Percentiles rank a stretch among this genome's conserved stretches.
Conservation (phyloP, 306 rosid species). For the Elaeagnus macrophylla region DNA sequence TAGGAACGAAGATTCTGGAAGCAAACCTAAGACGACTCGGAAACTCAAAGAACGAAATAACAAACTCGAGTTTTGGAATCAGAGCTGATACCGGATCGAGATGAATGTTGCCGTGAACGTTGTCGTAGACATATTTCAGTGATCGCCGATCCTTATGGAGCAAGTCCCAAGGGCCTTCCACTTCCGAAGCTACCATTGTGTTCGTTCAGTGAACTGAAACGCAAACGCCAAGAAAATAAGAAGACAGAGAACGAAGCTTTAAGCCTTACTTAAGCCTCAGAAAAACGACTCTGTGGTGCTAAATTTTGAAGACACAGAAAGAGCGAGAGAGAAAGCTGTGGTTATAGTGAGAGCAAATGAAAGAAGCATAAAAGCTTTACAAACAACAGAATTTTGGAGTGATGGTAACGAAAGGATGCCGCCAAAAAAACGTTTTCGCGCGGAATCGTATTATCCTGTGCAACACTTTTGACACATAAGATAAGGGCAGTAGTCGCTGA, state of each 20-base stretch:
- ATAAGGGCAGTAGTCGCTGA: too few relatives aligned
- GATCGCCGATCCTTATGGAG: conserved; percentile 23
- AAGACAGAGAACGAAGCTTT: conserved; percentile 1
- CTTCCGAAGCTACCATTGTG: conserved; percentile 24
- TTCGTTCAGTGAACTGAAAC: conserved; percentile 7
- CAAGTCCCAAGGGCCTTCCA: conserved; percentile 11
- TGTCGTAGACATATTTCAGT: conserved; percentile 53
- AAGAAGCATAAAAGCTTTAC: not conserved
- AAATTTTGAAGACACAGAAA: not conserved
- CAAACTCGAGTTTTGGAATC: not conserved
- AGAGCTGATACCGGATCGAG: conserved; percentile 49
- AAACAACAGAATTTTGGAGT: conserved; percentile 2
- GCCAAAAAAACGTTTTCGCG: conserved; percentile 18
- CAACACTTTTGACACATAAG: too few relatives aligned
- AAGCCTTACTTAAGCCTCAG: not conserved
- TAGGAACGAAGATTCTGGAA: conserved; percentile 3
- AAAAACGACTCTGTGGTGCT: not conserved
- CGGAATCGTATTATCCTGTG: too few relatives aligned
- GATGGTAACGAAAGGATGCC: conserved; percentile 18
- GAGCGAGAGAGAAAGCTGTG: conserved; percentile 1
- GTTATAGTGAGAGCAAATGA: not conserved
- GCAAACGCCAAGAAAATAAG: not conserved
- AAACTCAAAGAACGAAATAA: conserved; percentile 7
- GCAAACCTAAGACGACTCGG: not conserved
- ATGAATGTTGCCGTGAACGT: conserved; percentile 58